These are phyloP conservation scores for Hapsidospora chrysogenum DNA, from an alignment of 495 filamentous ascomycete species.

Conservation along the genomic window DNA sequence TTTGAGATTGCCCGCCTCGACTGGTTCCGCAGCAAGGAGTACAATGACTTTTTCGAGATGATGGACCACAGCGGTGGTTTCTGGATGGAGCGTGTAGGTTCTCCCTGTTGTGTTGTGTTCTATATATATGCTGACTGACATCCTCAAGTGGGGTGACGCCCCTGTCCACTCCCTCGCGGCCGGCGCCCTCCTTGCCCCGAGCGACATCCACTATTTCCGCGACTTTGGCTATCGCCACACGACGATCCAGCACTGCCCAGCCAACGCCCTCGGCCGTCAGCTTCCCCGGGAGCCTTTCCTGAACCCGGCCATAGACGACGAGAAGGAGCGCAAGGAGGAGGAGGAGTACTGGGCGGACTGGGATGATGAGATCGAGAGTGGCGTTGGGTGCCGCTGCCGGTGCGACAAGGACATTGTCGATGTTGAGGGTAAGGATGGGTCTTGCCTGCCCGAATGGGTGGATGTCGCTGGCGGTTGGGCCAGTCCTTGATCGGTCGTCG, in stretches of 20 bases:
- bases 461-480: conserved; percentile 94
- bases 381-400: conserved; percentile 88
- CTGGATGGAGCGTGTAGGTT: conserved; percentile 84
- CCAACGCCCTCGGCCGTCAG: conserved; percentile 86
- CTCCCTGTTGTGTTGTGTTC: too few species aligned
- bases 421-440: conserved; percentile 92
- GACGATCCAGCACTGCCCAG: conserved; percentile 96
- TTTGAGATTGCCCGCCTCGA: conserved; percentile 93
- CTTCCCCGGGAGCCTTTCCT: conserved; percentile 65
- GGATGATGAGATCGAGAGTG: conserved; percentile 83
- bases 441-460: conserved; percentile 92
- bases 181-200: conserved; percentile 63
- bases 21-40: conserved; percentile 92
- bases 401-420: conserved; percentile 98
- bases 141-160: conserved; percentile 85
- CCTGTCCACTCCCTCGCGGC: conserved; percentile 97
- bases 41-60: conserved; percentile 98
- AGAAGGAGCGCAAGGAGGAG: conserved; percentile 79
- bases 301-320: conserved; percentile 70
- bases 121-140: neutral
- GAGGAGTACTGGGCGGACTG: conserved; percentile 90
- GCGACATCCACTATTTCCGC: conserved; percentile 96
- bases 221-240: conserved; percentile 98
- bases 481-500: conserved; percentile 19
- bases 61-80: conserved; percentile 98